These are phyloP conservation scores for Coemansia javaensis DNA, from an alignment of 192 early-diverging fungal genomes.

Conservation along the genomic window DNA sequence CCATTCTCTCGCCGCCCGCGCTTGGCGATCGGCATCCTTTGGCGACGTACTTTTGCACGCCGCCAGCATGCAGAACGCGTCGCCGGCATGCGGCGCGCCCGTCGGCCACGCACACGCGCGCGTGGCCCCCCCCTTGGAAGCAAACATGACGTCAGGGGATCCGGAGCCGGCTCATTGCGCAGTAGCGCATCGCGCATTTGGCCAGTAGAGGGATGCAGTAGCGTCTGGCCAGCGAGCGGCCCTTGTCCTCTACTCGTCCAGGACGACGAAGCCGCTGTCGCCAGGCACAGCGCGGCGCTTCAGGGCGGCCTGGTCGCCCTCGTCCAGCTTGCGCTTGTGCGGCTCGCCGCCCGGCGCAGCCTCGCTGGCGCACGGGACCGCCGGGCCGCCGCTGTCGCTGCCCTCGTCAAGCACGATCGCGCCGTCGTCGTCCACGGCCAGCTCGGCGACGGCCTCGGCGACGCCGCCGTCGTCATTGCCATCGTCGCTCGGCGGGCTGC, in stretches of 20 bases:
- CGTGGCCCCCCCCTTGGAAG: too few species aligned
- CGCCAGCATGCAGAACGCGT: too few species aligned
- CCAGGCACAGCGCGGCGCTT: constrained; percentile 21
- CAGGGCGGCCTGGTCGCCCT: background rate
- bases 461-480: background rate
- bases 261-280: background rate
- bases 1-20: too few species aligned
- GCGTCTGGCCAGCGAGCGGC: background rate
- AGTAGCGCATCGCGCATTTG: too few species aligned
- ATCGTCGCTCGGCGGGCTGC: background rate
- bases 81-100: too few species aligned
- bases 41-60: too few species aligned
- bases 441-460: too few species aligned
- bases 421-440: constrained; percentile 13
- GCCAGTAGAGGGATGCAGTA: background rate
- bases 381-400: background rate
- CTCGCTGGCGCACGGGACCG: background rate
- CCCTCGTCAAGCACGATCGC: constrained; percentile 7
- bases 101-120: too few species aligned
- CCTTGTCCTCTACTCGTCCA: constrained; percentile 1
- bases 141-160: background rate
- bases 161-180: too few species aligned
- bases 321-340: constrained; percentile 21
- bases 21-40: too few species aligned
- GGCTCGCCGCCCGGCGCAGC: constrained; percentile 9